These are phyloP conservation scores for Penicillium goetzii DNA, from an alignment of 495 filamentous ascomycete genomes.

Conservation along the genomic window DNA sequence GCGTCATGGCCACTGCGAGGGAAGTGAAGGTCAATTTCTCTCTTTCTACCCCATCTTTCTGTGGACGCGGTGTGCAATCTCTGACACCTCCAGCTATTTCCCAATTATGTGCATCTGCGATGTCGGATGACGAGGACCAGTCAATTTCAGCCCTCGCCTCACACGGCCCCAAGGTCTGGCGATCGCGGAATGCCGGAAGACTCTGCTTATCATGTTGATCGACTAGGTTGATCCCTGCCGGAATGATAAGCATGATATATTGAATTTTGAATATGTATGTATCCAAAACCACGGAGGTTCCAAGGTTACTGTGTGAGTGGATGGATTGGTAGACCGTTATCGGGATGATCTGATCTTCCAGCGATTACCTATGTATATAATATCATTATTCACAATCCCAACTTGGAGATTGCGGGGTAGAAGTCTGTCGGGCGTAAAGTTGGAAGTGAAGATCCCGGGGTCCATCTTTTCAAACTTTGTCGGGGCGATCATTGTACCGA, in stretches of 20 bases:
- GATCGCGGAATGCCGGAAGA: background rate
- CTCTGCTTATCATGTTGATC: background rate
- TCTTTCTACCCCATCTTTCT: background rate
- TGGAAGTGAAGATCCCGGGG: conserved; percentile 11
- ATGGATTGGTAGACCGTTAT: background rate
- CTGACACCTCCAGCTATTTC: background rate
- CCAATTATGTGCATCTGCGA: conserved; percentile 7
- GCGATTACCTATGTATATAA: background rate
- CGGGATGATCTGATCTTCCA: background rate
- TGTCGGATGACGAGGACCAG: conserved; percentile 8
- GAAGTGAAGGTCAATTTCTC: background rate
- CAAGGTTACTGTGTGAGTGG: no score
- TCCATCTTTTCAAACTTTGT: conserved; percentile 6
- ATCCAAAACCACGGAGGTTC: no score
- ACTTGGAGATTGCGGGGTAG: conserved; percentile 16
- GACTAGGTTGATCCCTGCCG: background rate
- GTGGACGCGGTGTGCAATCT: conserved; percentile 1
- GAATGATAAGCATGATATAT: background rate
- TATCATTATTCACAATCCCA: background rate
- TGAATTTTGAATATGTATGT: no score
- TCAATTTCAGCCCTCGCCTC: background rate
- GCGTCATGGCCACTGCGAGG: conserved; percentile 8
- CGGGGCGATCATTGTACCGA: conserved; percentile 6
- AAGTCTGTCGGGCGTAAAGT: conserved; percentile 1
- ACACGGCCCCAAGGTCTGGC: background rate